Conservation (phyloP, 495 filamentous ascomycete genomes). For the Letharia lupina region DNA sequence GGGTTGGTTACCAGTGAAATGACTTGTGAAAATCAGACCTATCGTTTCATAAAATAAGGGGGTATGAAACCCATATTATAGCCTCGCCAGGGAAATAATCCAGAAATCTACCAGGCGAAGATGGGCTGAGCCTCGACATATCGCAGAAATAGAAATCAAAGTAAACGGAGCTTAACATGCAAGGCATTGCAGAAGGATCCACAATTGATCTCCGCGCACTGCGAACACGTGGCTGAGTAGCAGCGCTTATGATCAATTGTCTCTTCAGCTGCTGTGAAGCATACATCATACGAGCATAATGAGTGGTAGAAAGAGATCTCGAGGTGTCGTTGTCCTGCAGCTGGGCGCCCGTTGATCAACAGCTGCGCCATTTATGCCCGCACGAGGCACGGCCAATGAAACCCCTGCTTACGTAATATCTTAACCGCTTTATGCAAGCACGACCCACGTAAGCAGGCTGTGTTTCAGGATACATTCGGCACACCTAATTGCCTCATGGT, state of each 20-base stretch:
- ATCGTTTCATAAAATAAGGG: background rate
- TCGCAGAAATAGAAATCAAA: background rate
- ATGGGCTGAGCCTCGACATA: background rate
- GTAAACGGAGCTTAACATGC: background rate
- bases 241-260: background rate
- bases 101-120: background rate
- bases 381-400: background rate
- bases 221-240: background rate
- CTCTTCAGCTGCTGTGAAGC: background rate
- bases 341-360: too few relatives aligned
- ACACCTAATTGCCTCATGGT: too few relatives aligned
- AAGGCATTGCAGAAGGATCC: background rate
- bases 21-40: background rate
- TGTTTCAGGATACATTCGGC: too few relatives aligned
- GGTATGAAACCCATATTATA: background rate
- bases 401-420: background rate
- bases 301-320: background rate
- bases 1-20: background rate
- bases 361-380: too few relatives aligned
- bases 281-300: background rate
- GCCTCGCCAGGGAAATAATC: background rate
- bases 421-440: background rate
- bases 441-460: background rate
- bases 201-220: background rate
- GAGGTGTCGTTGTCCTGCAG: background rate